Conservation (phyloP, 345 rosid genomes). For the Bruguiera gymnorhiza region DNA sequence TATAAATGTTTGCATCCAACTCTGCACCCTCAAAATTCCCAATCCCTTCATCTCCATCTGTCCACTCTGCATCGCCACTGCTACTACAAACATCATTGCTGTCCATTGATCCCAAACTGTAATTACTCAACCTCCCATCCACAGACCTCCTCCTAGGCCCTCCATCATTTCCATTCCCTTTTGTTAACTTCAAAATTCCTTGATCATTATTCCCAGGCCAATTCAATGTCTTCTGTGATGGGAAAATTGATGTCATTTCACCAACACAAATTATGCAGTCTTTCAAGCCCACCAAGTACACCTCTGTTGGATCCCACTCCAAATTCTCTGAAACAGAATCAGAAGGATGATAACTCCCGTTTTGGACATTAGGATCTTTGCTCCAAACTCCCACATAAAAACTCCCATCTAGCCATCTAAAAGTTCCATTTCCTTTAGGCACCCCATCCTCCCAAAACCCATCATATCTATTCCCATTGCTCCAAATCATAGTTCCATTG, state of each 20-base stretch:
- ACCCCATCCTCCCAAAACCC: slow-evolving; percentile 86
- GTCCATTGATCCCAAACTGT: slow-evolving; percentile 29
- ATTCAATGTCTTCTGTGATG: slow-evolving; percentile 77
- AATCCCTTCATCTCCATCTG: slow-evolving; percentile 43
- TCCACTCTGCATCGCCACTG: slow-evolving; percentile 32
- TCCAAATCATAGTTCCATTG: slow-evolving; percentile 83
- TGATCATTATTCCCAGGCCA: slow-evolving; percentile 42
- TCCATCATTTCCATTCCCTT: slow-evolving; percentile 29
- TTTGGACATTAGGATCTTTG: slow-evolving; percentile 67
- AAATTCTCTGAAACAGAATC: slow-evolving; percentile 40
- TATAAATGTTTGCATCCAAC: slow-evolving; percentile 29
- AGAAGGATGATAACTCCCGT: slow-evolving; percentile 79
- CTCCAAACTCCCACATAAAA: slow-evolving; percentile 93
- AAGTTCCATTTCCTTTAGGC: slow-evolving; percentile 90
- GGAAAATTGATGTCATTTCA: slow-evolving; percentile 58
- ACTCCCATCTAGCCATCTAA: slow-evolving; percentile 66
- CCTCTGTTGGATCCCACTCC: slow-evolving; percentile 83
- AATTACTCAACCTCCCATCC: slow-evolving; percentile 63
- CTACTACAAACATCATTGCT: slow-evolving; percentile 11
- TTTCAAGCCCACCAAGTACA: slow-evolving; percentile 51
- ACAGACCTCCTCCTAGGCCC: slow-evolving; percentile 57
- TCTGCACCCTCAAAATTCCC: slow-evolving; percentile 43
- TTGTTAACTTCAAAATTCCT: slow-evolving; percentile 31
- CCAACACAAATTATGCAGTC: slow-evolving; percentile 59
- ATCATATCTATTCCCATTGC: slow-evolving; percentile 78